phyloP scores from a whole-genome alignment of 2,329 filamentous ascomycete genomes.

The Furcasterigmium sp. region DNA sequence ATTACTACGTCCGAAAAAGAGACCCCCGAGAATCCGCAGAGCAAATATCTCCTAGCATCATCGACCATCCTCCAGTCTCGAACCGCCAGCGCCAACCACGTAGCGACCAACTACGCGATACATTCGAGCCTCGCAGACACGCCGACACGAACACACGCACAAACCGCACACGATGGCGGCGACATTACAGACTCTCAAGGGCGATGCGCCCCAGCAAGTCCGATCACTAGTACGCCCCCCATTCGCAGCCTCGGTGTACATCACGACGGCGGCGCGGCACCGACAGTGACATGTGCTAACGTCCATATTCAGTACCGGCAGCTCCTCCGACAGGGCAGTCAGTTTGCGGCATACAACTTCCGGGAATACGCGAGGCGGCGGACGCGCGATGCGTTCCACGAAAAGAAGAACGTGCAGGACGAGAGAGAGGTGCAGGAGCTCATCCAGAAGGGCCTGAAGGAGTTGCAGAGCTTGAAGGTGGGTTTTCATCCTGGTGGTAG shows the following conservation, averaged over 20 bases:
- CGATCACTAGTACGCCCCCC: constrained; percentile 53
- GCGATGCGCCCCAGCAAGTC: constrained; percentile 52
- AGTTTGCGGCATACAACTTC: constrained; percentile 96
- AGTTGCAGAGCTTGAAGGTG: constrained; percentile 89
- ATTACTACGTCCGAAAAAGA: constrained; percentile 11
- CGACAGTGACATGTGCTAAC: constrained; percentile 2
- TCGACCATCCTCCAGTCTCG: not conserved
- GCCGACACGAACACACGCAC: not conserved
- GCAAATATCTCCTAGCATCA: constrained; percentile 8
- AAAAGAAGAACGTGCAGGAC: constrained; percentile 70
- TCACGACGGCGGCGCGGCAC: no score
- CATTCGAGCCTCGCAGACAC: not conserved
- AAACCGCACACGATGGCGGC: constrained; percentile 11
- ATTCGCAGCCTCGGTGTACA: no score
- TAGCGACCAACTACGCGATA: not conserved
- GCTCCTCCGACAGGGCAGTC: constrained; percentile 75
- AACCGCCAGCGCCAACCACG: not conserved
- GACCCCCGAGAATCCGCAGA: not conserved
- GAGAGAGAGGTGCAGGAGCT: constrained; percentile 77
- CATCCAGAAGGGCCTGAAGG: constrained; percentile 80
- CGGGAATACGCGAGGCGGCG: constrained; percentile 91
- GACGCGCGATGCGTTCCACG: constrained; percentile 85
- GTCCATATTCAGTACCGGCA: constrained; percentile 94
- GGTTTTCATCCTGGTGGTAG: constrained; percentile 13
- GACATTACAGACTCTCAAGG: constrained; percentile 32